Base-by-base conservation (phyloP, 75 land plant species). In the Azolla pinnata region DNA sequence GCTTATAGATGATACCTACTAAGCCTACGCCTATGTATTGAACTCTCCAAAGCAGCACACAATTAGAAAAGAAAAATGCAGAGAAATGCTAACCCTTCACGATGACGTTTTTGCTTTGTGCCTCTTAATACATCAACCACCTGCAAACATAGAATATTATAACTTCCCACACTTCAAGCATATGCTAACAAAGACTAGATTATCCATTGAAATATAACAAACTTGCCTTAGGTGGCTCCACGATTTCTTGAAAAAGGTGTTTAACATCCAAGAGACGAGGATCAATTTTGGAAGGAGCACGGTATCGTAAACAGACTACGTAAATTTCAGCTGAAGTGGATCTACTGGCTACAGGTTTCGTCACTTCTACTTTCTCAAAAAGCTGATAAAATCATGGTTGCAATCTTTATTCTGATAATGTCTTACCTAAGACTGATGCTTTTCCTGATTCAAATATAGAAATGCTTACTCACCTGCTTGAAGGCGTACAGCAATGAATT, bases 231-330 rank as follows among this genome's bases (percentile, higher is more conserved):
- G 69, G 77, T 0, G 83, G 82, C 42, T 85, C 85, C 16, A 59
- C 59, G 35, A 80, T 65, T 28, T 79, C 83, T 62, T 79, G 76
- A 55, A 92, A 88, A 2, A 92, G 71, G 69, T 85, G 79, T 45
- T 79, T 80, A 46, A 89, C 65, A 79, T 88, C 96, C 60, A 92
- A 84, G 49, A 92, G 90, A 27, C 86, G 96, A 4, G 99, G 96
- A 69, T 93, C 99, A 57, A 93, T 93, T 68, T 89, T 93, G 5
- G 90, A 85, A 69, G 99, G 96, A 5, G 99, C 99, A 59, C 83
- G 84, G 34, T 93, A 93, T 51, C 61, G 91, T 9, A 74, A 49
- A 35, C 88, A 80, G 42, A 93, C 62, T 18, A 89, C 71, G 63
- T 77, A 89, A 32, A 83, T 86, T 64, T 93, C 99, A 1, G 99